Conservation (phyloP, 768 basidiomycete genomes). For the Lepiota subincarnata region DNA sequence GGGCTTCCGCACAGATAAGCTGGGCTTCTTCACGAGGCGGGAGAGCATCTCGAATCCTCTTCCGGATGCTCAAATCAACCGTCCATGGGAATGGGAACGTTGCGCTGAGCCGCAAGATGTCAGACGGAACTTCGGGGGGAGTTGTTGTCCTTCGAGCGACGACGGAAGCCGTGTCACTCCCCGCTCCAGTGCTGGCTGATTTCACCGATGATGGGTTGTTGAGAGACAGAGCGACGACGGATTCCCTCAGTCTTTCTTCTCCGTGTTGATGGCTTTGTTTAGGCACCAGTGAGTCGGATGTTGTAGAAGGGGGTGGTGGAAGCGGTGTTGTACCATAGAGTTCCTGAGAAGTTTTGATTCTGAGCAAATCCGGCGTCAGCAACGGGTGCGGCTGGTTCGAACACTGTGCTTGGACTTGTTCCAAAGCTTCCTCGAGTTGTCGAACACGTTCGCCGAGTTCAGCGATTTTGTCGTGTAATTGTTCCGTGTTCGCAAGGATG, state of each 20-base stretch:
- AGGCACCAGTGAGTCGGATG: conserved; percentile 7
- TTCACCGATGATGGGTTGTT: conserved; percentile 2
- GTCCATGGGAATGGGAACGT: conserved; percentile 71
- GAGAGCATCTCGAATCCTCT: conserved; percentile 59
- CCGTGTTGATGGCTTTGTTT: not conserved
- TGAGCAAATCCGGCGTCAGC: conserved; percentile 52
- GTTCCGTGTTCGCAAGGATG: conserved; percentile 65
- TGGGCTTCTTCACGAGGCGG: conserved; percentile 57
- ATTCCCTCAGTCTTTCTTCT: conserved; percentile 15
- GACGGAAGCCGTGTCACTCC: not conserved
- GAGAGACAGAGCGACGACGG: conserved; percentile 13
- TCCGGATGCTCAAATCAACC: conserved; percentile 57
- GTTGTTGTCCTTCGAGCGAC: conserved; percentile 16
- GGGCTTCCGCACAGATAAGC: conserved; percentile 58
- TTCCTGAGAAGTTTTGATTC: conserved; percentile 66
- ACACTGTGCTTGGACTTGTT: conserved; percentile 35
- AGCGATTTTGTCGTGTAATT: conserved; percentile 59
- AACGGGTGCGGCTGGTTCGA: conserved; percentile 49
- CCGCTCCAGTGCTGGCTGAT: conserved; percentile 3
- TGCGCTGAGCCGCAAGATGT: conserved; percentile 56
- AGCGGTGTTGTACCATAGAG: conserved; percentile 36
- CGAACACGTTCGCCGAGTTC: conserved; percentile 61
- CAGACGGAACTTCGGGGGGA: conserved; percentile 38
- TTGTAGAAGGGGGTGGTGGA: conserved; percentile 9
- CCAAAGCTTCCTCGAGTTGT: conserved; percentile 59